Evolutionary conservation across 371 early-diverging fungal species (phyloP).

Genomic region (Nosema muscidifuracis): DNA sequence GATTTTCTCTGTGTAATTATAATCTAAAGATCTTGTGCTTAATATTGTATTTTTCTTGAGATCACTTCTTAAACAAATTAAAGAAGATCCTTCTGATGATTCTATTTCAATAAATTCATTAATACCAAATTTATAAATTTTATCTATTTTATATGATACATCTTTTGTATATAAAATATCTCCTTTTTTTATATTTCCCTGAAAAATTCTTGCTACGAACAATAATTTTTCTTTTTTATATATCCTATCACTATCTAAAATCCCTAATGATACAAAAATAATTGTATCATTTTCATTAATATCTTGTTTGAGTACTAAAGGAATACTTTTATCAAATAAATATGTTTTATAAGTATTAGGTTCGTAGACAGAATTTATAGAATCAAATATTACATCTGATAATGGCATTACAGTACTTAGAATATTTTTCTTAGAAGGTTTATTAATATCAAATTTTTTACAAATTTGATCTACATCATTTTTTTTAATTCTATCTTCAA

Average conservation of each 20-base stretch:
- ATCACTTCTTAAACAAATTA: constrained; percentile 42
- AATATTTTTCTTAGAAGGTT: constrained; percentile 36
- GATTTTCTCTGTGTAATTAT: not conserved
- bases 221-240: constrained; percentile 37
- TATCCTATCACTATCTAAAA: constrained; percentile 5
- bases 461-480: constrained; percentile 39
- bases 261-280: constrained; percentile 35
- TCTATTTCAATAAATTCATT: constrained; percentile 27
- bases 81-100: constrained; percentile 13
- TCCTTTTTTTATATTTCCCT: constrained; percentile 27
- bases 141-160: constrained; percentile 13
- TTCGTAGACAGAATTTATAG: constrained; percentile 9
- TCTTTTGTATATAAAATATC: constrained; percentile 27
- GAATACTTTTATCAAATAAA: not conserved
- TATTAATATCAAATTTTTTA: constrained; percentile 32
- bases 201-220: constrained; percentile 42
- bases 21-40: not conserved
- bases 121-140: constrained; percentile 45
- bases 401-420: constrained; percentile 41
- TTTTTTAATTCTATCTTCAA: constrained; percentile 35
- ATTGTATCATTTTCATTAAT: not conserved
- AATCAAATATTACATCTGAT: constrained; percentile 36
- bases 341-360: not conserved
- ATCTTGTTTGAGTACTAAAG: not conserved
- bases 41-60: constrained; percentile 44